Evolutionary conservation across 2,329 filamentous ascomycete genomes (phyloP).

Genomic region (Aspergillus unguis): DNA sequence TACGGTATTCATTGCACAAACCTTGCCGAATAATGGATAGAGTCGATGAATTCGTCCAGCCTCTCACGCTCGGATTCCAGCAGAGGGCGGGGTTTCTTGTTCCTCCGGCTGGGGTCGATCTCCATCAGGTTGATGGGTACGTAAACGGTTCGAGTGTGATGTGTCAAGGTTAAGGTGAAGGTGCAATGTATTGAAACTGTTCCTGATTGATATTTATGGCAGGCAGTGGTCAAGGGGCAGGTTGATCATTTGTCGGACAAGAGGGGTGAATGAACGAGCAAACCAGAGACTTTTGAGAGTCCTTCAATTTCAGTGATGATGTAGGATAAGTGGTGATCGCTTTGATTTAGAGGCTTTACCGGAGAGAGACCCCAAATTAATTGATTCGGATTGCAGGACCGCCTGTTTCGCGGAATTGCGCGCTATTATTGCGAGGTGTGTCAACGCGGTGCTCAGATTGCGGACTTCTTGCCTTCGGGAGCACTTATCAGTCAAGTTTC

Average conservation of each 20-base stretch:
- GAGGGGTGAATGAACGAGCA: not conserved
- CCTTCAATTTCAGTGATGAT: too few species aligned
- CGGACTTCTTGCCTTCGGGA: not conserved
- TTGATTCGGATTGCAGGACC: too few species aligned
- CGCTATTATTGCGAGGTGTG: not conserved
- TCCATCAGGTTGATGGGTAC: slow-evolving; percentile 27
- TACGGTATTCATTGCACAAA: slow-evolving; percentile 43
- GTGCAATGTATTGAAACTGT: too few species aligned
- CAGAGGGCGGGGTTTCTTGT: slow-evolving; percentile 77
- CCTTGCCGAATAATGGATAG: slow-evolving; percentile 93
- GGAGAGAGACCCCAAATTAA: too few species aligned
- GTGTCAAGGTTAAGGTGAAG: too few species aligned
- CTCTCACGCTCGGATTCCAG: slow-evolving; percentile 76
- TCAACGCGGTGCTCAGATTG: not conserved
- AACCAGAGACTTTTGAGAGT: too few species aligned
- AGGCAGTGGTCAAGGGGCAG: not conserved
- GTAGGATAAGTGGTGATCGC: too few species aligned
- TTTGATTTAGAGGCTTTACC: too few species aligned
- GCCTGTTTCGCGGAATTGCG: too few species aligned
- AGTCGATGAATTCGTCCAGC: slow-evolving; percentile 86
- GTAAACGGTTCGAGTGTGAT: not conserved
- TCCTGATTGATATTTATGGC: too few species aligned
- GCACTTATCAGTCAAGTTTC: not conserved
- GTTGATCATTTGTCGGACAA: not conserved
- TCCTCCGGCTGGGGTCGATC: slow-evolving; percentile 81